Evolutionary conservation across 202 grass and related monocot genomes (phyloP), one percentile per base, ranked within the genome.

Genomic region (Digitaria exilis): DNA sequence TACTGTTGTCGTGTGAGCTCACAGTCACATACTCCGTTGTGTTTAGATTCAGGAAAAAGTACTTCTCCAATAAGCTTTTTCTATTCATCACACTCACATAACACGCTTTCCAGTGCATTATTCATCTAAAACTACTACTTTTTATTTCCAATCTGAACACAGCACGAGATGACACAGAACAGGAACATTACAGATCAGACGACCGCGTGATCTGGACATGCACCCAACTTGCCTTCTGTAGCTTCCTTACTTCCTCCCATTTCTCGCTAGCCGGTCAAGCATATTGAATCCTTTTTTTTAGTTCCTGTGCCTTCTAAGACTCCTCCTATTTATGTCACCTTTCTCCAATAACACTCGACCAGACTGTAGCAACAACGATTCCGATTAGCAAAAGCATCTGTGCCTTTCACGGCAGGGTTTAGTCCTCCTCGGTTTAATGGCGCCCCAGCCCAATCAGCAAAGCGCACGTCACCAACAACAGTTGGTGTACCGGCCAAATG

Each of bases 401-500:
- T 59, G 16, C 4, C 52, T 80, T 73, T 56, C 69, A 73, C 64
- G 66, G 30, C 17, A 78, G 31, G 30, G 46, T 29, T 76, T 59
- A 34, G n/a, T 69, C 62, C 51, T 60, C 71, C 22, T 57, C 6
- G 37, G 4, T 46, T 29, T 54, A 57, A 55, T 65, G 61, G 55
- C 29, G 83, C 17, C 77, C 8, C 12, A 7, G 3, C 19, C 57
- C 12, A 16, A 50, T 45, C 30, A 67, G 32, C 60, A 66, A 57
- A n/a, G 9, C n/a, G 3, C 57, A 65, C 46, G 41, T 24, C 65
- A 56, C 52, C 3, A 70, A 56, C 8, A 58, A 56, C 8, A 58
- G 66, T 89, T 79, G 88, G 83, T 86, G 73, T 78, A 82, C 88
- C 69, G 25, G 45, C 69, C 88, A 73, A 66, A 82, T 60, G 39